These are phyloP conservation scores for Aspergillus fumigatiaffinis DNA, from an alignment of 2,329 filamentous ascomycete species.

Conservation along the genomic window DNA sequence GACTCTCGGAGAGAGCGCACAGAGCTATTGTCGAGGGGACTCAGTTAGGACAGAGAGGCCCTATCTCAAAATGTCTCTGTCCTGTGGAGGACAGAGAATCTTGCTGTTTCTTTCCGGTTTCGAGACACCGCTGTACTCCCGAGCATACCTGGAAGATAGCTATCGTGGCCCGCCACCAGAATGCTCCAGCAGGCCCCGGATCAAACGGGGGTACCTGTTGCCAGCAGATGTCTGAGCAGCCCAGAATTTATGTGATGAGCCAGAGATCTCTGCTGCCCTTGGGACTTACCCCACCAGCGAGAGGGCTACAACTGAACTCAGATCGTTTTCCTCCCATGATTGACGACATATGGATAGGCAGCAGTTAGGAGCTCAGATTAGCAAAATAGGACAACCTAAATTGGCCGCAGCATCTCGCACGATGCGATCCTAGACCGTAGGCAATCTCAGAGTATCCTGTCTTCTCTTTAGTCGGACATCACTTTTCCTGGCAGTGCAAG, in stretches of 20 bases:
- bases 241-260: not conserved
- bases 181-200: not conserved
- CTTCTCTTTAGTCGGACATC: too few species aligned
- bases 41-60: not conserved
- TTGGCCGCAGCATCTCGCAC: too few species aligned
- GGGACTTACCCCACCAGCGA: too few species aligned
- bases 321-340: too few species aligned
- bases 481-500: too few species aligned
- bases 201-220: not conserved
- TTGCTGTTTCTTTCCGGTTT: not conserved
- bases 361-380: too few species aligned
- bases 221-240: not conserved
- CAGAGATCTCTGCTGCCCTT: not conserved
- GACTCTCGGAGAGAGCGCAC: not conserved
- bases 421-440: too few species aligned
- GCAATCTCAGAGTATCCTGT: too few species aligned
- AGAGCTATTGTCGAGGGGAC: not conserved
- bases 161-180: not conserved
- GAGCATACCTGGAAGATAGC: not conserved
- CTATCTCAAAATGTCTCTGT: not conserved
- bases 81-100: not conserved
- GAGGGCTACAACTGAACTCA: too few species aligned
- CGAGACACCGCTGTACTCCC: not conserved
- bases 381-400: too few species aligned
- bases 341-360: too few species aligned